Evolutionary conservation across 768 basidiomycete genomes (phyloP), one percentile per base, ranked within the genome.

Genomic region (Leucocoprinus birnbaumii): DNA sequence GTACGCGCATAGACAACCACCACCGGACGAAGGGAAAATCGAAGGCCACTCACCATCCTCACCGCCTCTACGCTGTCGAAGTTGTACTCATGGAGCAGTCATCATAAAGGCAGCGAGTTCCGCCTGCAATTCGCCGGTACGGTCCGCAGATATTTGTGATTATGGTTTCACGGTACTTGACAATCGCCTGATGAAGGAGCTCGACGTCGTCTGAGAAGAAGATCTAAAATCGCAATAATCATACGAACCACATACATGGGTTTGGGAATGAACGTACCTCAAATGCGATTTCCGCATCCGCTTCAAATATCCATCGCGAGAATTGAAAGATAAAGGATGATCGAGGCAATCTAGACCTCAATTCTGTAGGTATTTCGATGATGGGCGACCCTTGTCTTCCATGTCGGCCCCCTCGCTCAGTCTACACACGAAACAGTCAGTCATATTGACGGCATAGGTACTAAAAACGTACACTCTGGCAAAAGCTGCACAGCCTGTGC

Each of bases 201-300:
- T 96, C 94, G 5, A 89, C 89, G 55, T 98, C 94, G 63, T 98
- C 96, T 0, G 95, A 94, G 2, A 87, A 93, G 65, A 98, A 99
- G 40, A 99, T 92, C 94, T 97, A 61, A 2, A 18, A 40, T 21
- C 19, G 52, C 45, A 21, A 48, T 10, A 19, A 16, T n/a, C n/a
- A n/a, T n/a, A n/a, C n/a, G n/a, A 31, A 42, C 26, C 16, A 26
- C 27, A 51, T 40, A 7, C 34, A 24, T 19, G 24, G 42, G 37
- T 22, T 1, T 22, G 22, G 10, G 13, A 26, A 22, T 3, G 14
- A 4, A 52, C 66, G 31, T 60, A 86, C 95, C 73, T 94, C 79
- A 57, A 98, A 86, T 1, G 81, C 94, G 69, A 87, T 85, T 19
- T 83, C 76, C 0, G 76, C 72, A 62, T 95, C 82, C n/a, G 80